A percentile compares a stretch with the other conserved stretches of the same genome.
Evolutionary conservation across 345 rosid species (phyloP).

Genomic region (Eucalyptus erythrocorys): DNA sequence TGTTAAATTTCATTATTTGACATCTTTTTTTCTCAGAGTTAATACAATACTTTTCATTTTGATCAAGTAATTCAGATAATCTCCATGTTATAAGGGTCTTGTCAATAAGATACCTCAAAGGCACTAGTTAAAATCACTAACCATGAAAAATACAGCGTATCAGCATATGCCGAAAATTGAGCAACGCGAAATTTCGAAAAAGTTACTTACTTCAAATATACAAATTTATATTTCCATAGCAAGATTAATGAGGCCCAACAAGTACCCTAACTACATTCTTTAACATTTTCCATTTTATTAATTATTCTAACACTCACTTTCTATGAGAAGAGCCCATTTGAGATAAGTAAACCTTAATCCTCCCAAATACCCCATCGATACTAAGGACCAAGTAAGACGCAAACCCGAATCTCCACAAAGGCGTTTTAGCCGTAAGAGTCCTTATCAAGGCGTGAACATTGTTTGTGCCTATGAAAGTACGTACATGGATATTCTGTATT

Average conservation of each 20-base stretch:
- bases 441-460: too few species aligned
- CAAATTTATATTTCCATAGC: background rate
- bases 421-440: too few species aligned
- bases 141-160: background rate
- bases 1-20: too few species aligned
- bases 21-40: too few species aligned
- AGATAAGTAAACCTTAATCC: background rate
- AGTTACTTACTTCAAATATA: background rate
- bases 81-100: background rate
- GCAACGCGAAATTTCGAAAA: too few species aligned
- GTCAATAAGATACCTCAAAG: background rate
- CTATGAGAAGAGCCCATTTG: background rate
- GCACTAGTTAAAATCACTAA: background rate
- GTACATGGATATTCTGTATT: too few species aligned
- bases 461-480: too few species aligned
- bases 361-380: background rate
- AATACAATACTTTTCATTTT: too few species aligned
- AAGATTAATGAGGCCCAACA: background rate
- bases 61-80: too few species aligned
- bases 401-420: too few species aligned
- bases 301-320: too few species aligned
- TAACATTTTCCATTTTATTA: background rate
- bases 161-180: background rate
- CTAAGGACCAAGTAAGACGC: background rate
- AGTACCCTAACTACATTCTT: too few species aligned